A percentile compares a stretch with the other conserved stretches of the same genome.
Conservation (phyloP, 192 early-diverging fungal genomes). For the Backusella sp. region DNA sequence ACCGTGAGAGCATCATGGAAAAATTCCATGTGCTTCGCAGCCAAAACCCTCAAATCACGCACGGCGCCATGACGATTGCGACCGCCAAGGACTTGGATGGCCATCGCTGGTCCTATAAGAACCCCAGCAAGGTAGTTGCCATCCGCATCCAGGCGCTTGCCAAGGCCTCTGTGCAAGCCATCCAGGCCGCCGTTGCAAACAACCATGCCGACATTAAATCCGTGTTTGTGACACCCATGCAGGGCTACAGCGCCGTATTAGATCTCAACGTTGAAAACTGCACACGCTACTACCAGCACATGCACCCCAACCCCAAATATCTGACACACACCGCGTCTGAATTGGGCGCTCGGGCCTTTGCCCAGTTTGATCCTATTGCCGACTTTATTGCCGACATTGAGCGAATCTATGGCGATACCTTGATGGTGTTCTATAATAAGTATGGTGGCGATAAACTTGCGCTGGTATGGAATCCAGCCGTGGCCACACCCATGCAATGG, state of each 20-base stretch:
- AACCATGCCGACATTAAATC: conserved; percentile 43
- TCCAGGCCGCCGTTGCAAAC: conserved; percentile 41
- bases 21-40: conserved; percentile 60
- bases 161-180: conserved; percentile 54
- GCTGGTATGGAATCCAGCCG: conserved; percentile 63
- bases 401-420: conserved; percentile 56
- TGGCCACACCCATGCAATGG: conserved; percentile 56
- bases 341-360: conserved; percentile 59
- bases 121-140: conserved; percentile 57
- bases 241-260: conserved; percentile 78
- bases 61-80: conserved; percentile 63
- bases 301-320: conserved; percentile 52
- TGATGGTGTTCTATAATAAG: conserved; percentile 72
- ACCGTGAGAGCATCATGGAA: conserved; percentile 40
- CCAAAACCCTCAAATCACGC: conserved; percentile 38
- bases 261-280: conserved; percentile 58
- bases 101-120: conserved; percentile 54
- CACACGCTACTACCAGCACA: conserved; percentile 59
- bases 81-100: conserved; percentile 62
- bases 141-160: conserved; percentile 67
- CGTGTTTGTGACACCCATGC: conserved; percentile 78
- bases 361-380: conserved; percentile 75
- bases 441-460: conserved; percentile 73
- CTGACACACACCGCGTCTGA: conserved; percentile 41
- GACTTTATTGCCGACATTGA: conserved; percentile 69